phyloP scores from a whole-genome alignment of 2,329 filamentous ascomycete species.

The Didymella lethalis region DNA sequence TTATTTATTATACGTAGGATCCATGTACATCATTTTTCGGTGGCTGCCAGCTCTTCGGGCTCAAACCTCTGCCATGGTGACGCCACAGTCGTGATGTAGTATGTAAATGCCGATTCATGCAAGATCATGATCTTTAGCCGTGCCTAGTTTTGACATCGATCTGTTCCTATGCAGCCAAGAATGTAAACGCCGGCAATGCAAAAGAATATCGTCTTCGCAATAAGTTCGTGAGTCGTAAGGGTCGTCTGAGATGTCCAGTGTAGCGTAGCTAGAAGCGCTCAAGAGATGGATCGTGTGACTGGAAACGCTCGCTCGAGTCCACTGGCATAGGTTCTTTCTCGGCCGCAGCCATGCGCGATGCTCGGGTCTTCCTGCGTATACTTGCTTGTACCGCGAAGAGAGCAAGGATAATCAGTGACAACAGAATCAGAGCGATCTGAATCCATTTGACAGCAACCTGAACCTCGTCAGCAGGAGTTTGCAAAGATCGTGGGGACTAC shows the following conservation, averaged over 20 bases:
- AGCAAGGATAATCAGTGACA: constrained; percentile 28
- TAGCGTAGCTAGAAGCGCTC: background rate
- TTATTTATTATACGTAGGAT: constrained; percentile 8
- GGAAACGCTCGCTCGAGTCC: constrained; percentile 7
- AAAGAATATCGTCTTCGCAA: background rate
- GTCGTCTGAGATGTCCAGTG: background rate
- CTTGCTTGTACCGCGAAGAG: constrained; percentile 37
- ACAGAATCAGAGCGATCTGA: constrained; percentile 36
- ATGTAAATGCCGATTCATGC: background rate
- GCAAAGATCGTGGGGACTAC: constrained; percentile 7
- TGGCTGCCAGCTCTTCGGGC: background rate
- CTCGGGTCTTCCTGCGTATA: constrained; percentile 32
- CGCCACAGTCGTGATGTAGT: background rate
- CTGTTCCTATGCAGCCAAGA: background rate
- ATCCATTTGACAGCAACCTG: constrained; percentile 42
- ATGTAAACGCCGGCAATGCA: constrained; percentile 13
- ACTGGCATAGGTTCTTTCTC: constrained; percentile 18
- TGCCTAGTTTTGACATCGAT: background rate
- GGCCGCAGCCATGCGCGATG: constrained; percentile 6
- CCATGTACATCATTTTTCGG: background rate
- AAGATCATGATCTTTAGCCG: background rate
- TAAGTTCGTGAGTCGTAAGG: constrained; percentile 11
- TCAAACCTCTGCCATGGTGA: background rate
- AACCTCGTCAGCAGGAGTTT: background rate
- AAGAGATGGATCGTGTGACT: constrained; percentile 6